phyloP scores from a whole-genome alignment of 768 basidiomycete genomes.

The Paxillus rubicundulus region DNA sequence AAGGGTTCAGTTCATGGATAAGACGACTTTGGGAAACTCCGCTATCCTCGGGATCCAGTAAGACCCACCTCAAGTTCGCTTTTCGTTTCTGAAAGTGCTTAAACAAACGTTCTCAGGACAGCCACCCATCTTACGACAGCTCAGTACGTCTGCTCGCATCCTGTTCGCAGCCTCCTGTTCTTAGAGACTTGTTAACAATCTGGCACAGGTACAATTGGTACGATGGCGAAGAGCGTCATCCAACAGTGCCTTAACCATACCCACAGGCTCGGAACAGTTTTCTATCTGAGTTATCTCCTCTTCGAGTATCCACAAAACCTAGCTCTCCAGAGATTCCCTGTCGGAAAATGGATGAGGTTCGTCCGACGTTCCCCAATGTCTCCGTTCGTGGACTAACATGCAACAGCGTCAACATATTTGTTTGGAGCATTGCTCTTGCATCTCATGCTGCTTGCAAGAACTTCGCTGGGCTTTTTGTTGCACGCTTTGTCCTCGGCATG shows the following conservation, averaged over 20 bases:
- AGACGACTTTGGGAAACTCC: slow-evolving; percentile 64
- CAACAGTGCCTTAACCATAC: background rate
- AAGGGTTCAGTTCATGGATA: slow-evolving; percentile 83
- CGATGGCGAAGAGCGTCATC: too few relatives aligned
- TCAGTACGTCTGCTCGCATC: slow-evolving; percentile 42
- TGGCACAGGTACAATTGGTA: slow-evolving; percentile 63
- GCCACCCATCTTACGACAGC: slow-evolving; percentile 61
- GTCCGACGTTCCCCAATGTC: background rate
- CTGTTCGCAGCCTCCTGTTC: background rate
- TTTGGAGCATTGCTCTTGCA: slow-evolving; percentile 62
- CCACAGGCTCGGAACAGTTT: slow-evolving; percentile 69
- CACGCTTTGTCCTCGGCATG: slow-evolving; percentile 64
- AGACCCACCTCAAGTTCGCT: slow-evolving; percentile 10
- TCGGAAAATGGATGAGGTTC: slow-evolving; percentile 80
- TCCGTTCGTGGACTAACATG: slow-evolving; percentile 28
- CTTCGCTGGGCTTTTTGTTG: slow-evolving; percentile 62
- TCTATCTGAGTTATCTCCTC: slow-evolving; percentile 66
- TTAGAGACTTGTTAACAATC: background rate
- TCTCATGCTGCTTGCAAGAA: slow-evolving; percentile 69
- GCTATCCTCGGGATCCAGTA: slow-evolving; percentile 72
- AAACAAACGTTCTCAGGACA: slow-evolving; percentile 35
- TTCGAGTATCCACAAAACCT: slow-evolving; percentile 78
- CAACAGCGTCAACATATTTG: slow-evolving; percentile 49
- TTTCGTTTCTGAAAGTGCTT: background rate
- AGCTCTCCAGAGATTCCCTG: slow-evolving; percentile 68